Evolutionary conservation across 2,329 filamentous ascomycete genomes (phyloP).

Genomic region (Corynespora cassiicola): DNA sequence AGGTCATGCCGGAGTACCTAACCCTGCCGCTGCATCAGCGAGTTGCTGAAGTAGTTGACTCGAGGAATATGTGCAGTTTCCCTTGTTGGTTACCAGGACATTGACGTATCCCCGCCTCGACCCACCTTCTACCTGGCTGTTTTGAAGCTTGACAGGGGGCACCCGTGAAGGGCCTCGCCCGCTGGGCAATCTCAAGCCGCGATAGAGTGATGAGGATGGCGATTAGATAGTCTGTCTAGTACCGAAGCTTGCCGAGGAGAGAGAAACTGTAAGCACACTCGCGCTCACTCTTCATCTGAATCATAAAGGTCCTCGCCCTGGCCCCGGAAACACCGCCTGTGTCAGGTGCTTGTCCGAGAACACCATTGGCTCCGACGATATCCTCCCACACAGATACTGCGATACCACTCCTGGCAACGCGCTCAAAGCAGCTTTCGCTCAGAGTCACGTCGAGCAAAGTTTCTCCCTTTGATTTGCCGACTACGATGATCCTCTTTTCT

Average conservation of each 20-base stretch:
- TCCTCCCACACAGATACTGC: slow-evolving; percentile 86
- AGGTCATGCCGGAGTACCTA: too few relatives aligned
- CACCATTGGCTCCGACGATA: slow-evolving; percentile 50
- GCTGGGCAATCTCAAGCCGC: too few relatives aligned
- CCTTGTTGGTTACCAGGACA: too few relatives aligned
- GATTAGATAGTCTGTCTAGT: too few relatives aligned
- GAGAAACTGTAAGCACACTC: slow-evolving; percentile 58
- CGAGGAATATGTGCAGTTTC: too few relatives aligned
- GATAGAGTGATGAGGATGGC: too few relatives aligned
- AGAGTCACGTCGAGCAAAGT: slow-evolving; percentile 83
- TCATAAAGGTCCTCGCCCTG: slow-evolving; percentile 68
- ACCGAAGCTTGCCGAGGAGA: slow-evolving; percentile 57
- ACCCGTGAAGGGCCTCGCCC: too few relatives aligned
- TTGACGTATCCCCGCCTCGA: too few relatives aligned
- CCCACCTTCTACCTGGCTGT: too few relatives aligned
- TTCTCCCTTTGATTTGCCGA: slow-evolving; percentile 71
- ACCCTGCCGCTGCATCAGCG: too few relatives aligned
- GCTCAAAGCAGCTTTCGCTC: slow-evolving; percentile 82
- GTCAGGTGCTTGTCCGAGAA: slow-evolving; percentile 66
- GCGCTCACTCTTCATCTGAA: slow-evolving; percentile 60
- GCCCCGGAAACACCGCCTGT: slow-evolving; percentile 64
- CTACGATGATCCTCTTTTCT: slow-evolving; percentile 86
- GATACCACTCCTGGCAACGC: slow-evolving; percentile 83
- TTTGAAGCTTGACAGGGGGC: too few relatives aligned
- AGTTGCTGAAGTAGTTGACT: too few relatives aligned